Evolutionary conservation across 2,329 filamentous ascomycete species (phyloP), one percentile per base, ranked within the genome.

Genomic region (Ophiostoma sp.): DNA sequence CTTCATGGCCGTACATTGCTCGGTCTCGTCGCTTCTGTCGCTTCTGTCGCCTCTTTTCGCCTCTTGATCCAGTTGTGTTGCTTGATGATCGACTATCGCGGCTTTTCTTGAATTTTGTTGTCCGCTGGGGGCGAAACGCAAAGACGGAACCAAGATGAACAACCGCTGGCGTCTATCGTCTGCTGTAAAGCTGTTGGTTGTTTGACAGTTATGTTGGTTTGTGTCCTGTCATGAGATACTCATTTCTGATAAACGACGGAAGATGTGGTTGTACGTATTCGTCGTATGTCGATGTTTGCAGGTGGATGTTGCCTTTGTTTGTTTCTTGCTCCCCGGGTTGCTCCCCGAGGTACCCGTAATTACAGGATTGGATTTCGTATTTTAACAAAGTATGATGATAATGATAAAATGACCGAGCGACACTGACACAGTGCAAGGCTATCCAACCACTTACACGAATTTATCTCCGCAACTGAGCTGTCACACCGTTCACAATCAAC

Each of bases 91-190:
- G 36, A 66, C 61, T 39, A 45, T 45, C 61, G 22, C 61, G 36
- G 36, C 61, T 45, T 64, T 66, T 45, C 19, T 9, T 45, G 2
- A 5, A 19, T 42, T 28, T 63, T n/a, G 11, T 28, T 66, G 33
- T 28, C 36, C 42, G 42, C 64, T 69, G 42, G 64, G 63, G 64
- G 64, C 64, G 64, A 69, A 55, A 33, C 22, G 25, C 42, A 25
- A 69, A 52, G 68, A 52, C 66, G 6, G 45, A 70, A 42, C 68
- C 68, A 59, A 70, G 68, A 57, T 42, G 48, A 42, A n/a, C 33
- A 57, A n/a, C 42, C 50, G 68, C n/a, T 11, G 45, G 50, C 66
- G 66, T 55, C 9, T 36, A 69, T 52, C 28, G 2, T 59, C 8
- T n/a, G 50, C 22, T 45, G 25, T 33, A 15, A 2, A 3, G 15